A percentile compares a stretch with the other conserved stretches of the same genome.
Evolutionary conservation across 306 rosid species (phyloP).

Genomic region (Cicer judaicum): DNA sequence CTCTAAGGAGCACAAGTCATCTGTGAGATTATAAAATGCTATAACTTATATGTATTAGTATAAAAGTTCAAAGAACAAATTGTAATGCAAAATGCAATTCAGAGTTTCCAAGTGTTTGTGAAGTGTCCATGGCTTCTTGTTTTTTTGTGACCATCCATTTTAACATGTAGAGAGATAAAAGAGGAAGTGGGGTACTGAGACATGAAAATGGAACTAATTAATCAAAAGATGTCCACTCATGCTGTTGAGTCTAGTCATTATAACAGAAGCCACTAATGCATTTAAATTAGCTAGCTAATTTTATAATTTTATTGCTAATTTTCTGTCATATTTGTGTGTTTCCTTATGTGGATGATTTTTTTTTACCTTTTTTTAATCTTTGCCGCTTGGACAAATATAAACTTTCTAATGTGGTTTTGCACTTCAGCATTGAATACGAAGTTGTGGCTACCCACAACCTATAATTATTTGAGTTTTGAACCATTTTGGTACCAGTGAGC

Average conservation of each 20-base stretch:
- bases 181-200: conserved; percentile 16
- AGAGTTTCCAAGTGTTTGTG: not conserved
- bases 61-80: conserved; percentile 6
- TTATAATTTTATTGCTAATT: not conserved
- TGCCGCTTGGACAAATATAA: conserved; percentile 4
- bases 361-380: not conserved
- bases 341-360: not conserved
- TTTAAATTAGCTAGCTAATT: not conserved
- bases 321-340: not conserved
- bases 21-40: not conserved
- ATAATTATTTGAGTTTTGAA: conserved; percentile 4
- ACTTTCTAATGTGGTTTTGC: not conserved
- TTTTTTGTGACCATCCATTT: conserved; percentile 18
- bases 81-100: not conserved
- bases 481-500: conserved; percentile 13
- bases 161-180: not conserved
- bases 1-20: not conserved
- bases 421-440: not conserved
- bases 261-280: not conserved
- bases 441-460: conserved; percentile 1
- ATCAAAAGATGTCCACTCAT: not conserved
- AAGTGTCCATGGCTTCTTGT: not conserved
- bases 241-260: not conserved
- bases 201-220: not conserved
- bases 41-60: not conserved